Conservation (phyloP, 768 basidiomycete genomes). For the Jaapia argillacea region DNA sequence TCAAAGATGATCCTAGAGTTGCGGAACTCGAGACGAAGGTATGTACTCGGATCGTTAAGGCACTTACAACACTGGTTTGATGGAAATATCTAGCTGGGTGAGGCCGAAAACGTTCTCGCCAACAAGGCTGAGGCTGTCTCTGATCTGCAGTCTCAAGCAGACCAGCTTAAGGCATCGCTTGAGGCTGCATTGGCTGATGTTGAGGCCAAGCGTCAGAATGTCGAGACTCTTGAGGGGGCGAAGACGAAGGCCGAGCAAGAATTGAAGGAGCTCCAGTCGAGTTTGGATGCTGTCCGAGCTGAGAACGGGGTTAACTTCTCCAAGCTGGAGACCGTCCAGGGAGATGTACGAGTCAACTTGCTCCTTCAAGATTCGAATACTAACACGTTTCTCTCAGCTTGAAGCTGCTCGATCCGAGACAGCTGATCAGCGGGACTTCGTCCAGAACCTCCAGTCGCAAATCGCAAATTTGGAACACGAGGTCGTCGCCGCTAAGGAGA, state of each 20-base stretch:
- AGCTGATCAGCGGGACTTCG: constrained; percentile 31
- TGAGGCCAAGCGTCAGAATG: constrained; percentile 31
- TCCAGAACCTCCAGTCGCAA: constrained; percentile 39
- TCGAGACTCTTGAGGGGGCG: constrained; percentile 38
- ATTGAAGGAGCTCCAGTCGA: constrained; percentile 29
- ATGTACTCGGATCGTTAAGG: constrained; percentile 6
- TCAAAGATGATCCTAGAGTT: constrained; percentile 50
- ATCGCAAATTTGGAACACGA: constrained; percentile 42
- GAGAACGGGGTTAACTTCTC: constrained; percentile 9
- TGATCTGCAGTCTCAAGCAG: constrained; percentile 43
- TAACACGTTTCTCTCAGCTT: constrained; percentile 29
- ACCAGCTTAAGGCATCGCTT: constrained; percentile 38
- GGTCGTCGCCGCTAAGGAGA: constrained; percentile 37
- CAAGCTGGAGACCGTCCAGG: constrained; percentile 30
- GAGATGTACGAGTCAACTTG: constrained; percentile 37
- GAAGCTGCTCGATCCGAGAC: constrained; percentile 32
- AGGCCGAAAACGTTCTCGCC: constrained; percentile 41
- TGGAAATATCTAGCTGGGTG: constrained; percentile 39
- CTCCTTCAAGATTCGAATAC: neutral
- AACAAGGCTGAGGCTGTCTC: constrained; percentile 39
- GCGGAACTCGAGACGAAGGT: constrained; percentile 56
- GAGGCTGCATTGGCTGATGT: constrained; percentile 34
- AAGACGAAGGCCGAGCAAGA: constrained; percentile 40
- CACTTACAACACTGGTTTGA: constrained; percentile 3
- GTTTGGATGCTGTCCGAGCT: neutral